Percentiles rank a stretch among this genome's conserved stretches.
Evolutionary conservation across 1,284 basidiomycete species (phyloP).

Genomic region (Cystobasidium pallidum): DNA sequence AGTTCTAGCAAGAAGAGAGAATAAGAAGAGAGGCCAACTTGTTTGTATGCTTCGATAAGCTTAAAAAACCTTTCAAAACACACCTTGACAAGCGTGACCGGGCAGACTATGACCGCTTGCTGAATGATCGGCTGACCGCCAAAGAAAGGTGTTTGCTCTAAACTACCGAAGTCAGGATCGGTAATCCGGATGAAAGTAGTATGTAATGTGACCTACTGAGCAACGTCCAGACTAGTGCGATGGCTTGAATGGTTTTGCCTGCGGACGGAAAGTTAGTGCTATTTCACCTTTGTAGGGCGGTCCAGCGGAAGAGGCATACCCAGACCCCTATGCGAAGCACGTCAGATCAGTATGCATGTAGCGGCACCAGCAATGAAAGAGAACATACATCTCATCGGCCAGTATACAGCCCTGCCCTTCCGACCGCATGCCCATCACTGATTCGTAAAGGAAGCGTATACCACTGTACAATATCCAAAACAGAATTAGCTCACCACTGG

Average conservation of each 20-base stretch:
- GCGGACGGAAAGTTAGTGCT: conserved; percentile 65
- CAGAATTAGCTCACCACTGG: background rate
- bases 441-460: conserved; percentile 85
- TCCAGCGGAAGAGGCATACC: background rate
- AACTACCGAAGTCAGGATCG: background rate
- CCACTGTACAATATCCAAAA: conserved; percentile 46
- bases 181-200: no score
- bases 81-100: conserved; percentile 85
- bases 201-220: conserved; percentile 67
- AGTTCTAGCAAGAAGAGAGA: conserved; percentile 69
- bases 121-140: conserved; percentile 63
- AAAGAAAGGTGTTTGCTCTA: conserved; percentile 82
- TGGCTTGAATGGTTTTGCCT: conserved; percentile 86
- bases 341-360: background rate
- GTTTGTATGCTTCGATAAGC: background rate
- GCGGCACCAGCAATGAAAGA: background rate
- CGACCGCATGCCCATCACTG: conserved; percentile 88
- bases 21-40: background rate
- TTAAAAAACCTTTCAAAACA: background rate
- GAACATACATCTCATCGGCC: conserved; percentile 86
- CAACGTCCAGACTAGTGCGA: conserved; percentile 82
- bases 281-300: background rate
- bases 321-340: conserved; percentile 3
- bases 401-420: conserved; percentile 87
- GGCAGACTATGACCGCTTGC: conserved; percentile 86